phyloP scores from a whole-genome alignment of 2,329 filamentous ascomycete genomes.

The Penicillium janthinellum region DNA sequence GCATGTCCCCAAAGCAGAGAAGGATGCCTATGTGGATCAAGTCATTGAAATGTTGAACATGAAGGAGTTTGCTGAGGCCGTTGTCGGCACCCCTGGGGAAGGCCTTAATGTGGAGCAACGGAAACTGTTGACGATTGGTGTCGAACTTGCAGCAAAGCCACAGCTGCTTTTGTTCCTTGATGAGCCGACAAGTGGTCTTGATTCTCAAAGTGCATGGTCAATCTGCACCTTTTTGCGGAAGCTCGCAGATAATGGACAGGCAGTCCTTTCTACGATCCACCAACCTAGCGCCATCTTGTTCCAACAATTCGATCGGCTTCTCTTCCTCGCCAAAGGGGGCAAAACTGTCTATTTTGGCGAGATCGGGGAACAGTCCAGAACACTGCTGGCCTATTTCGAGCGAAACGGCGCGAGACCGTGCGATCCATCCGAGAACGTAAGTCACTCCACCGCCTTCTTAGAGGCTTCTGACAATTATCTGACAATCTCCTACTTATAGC shows the following conservation, averaged over 20 bases:
- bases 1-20: slow-evolving; percentile 68
- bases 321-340: no score
- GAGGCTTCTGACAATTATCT: no score
- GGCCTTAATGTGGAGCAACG: slow-evolving; percentile 62
- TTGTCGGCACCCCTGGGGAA: slow-evolving; percentile 84
- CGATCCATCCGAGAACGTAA: no score
- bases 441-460: no score
- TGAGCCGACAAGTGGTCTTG: slow-evolving; percentile 87
- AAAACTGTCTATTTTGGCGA: slow-evolving; percentile 28
- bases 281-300: slow-evolving; percentile 93
- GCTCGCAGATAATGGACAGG: slow-evolving; percentile 80
- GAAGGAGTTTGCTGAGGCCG: slow-evolving; percentile 81
- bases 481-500: no score
- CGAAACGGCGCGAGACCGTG: no score
- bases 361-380: no score
- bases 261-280: slow-evolving; percentile 90
- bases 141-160: slow-evolving; percentile 88
- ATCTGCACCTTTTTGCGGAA: slow-evolving; percentile 86
- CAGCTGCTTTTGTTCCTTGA: slow-evolving; percentile 85
- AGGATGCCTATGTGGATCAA: slow-evolving; percentile 80
- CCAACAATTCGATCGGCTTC: no score
- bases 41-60: slow-evolving; percentile 82
- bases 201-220: slow-evolving; percentile 87
- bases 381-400: no score
- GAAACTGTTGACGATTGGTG: slow-evolving; percentile 77